Evolutionary conservation across 2,329 filamentous ascomycete genomes (phyloP), one percentile per base, ranked within the genome.

Genomic region (Aspergillus neoniger): DNA sequence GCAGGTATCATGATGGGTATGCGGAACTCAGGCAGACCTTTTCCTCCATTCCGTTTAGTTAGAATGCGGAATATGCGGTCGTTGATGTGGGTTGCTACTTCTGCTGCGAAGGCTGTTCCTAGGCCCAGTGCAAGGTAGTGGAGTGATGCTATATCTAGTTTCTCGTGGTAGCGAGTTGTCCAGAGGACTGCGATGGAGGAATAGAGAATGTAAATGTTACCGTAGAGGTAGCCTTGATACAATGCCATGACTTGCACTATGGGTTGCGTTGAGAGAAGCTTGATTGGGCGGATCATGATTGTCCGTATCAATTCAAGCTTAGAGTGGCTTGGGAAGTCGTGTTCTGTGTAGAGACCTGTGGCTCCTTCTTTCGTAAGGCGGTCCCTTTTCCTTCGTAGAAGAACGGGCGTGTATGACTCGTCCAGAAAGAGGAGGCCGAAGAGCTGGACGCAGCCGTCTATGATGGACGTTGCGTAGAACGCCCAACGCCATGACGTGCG

Each of bases 321-420:
- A 9, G 47, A 50, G 47, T 28, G 7, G 9, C 28, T 69, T 67
- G n/a, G 71, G 64, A 53, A 32, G 9, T 54, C 50, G 14, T 55
- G 55, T 10, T 38, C 52, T 6, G 76, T 79, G n/a, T 77, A 77
- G 41, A 39, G 30, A 25, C 23, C 38, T 4, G 43, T 9, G 30
- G 50, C 7, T 32, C 32, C 25, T 9, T 12, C 9, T 32, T 19
- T 48, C 3, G 28, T 12, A 5, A 32, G 8, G 19, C 47, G n/a
- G 4, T 79, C 72, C 58, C 83, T 83, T 71, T 86, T 88, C 68
- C 81, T 77, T 54, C 79, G 75, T 1, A 89, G 81, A 2, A 91
- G 80, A 9, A 84, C 82, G 0, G 87, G 85, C 0, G 81, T 81
- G 70, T 88, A 88, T 0, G 86, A 88, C 69, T 89, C 87, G 53